Conservation (phyloP, 2,329 filamentous ascomycete species). For the Phialemonium atrogriseum region DNA sequence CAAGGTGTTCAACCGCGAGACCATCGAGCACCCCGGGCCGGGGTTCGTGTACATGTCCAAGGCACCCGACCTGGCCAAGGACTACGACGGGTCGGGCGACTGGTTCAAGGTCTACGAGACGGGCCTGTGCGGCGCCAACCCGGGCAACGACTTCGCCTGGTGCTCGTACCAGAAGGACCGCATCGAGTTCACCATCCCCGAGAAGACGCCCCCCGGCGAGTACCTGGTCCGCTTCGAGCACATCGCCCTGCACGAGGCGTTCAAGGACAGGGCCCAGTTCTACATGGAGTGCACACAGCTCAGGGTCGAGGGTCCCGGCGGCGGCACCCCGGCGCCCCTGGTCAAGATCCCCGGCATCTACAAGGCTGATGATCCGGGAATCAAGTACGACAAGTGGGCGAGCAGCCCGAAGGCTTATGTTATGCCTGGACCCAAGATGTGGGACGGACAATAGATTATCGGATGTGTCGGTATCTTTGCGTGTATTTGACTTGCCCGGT, state of each 20-base stretch:
- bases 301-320: conserved; percentile 28
- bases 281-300: conserved; percentile 38
- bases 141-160: conserved; percentile 13
- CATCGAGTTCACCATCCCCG: conserved; percentile 26
- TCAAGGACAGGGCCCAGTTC: conserved; percentile 23
- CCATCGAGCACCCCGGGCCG: conserved; percentile 37
- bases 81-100: conserved; percentile 17
- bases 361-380: conserved; percentile 40
- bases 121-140: conserved; percentile 14
- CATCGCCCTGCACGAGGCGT: conserved; percentile 34
- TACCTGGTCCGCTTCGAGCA: conserved; percentile 38
- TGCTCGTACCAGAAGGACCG: conserved; percentile 18
- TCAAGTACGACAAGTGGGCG: too few relatives aligned
- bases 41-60: conserved; percentile 34
- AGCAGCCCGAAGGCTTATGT: too few relatives aligned
- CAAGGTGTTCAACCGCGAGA: conserved; percentile 39
- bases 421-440: too few relatives aligned
- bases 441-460: too few relatives aligned
- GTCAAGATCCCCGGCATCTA: conserved; percentile 39
- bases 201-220: conserved; percentile 28
- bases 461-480: too few relatives aligned
- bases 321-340: conserved; percentile 23
- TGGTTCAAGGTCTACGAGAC: conserved; percentile 23
- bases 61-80: conserved; percentile 22
- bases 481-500: too few relatives aligned